phyloP scores from a whole-genome alignment of 1,139 yeast species.

The Hyphopichia pseudoburtonii region DNA sequence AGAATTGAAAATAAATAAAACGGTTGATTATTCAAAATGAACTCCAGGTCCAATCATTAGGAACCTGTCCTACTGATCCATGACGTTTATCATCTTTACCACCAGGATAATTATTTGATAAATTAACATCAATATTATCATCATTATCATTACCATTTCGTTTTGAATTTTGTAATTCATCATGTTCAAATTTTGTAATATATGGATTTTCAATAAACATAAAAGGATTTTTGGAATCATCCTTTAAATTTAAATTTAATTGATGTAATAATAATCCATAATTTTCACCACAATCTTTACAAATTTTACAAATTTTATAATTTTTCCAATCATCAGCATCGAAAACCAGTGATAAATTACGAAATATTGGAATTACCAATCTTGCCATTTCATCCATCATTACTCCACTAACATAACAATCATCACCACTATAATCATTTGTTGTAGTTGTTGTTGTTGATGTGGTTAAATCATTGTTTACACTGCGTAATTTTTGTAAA shows the following conservation, averaged over 20 bases:
- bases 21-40: conserved; percentile 27
- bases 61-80: conserved; percentile 15
- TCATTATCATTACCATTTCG: background rate
- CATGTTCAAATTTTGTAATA: conserved; percentile 11
- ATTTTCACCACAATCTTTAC: conserved; percentile 38
- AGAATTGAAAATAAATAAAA: background rate
- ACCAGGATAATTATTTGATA: background rate
- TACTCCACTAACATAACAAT: conserved; percentile 12
- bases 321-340: background rate
- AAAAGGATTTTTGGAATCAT: conserved; percentile 17
- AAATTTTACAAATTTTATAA: conserved; percentile 31
- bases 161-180: background rate
- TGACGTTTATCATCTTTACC: conserved; percentile 9
- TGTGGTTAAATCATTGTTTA: background rate
- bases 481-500: background rate
- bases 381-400: conserved; percentile 36
- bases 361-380: conserved; percentile 36
- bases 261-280: conserved; percentile 30
- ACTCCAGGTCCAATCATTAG: conserved; percentile 50
- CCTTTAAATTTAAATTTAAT: conserved; percentile 19
- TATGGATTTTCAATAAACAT: conserved; percentile 43
- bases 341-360: conserved; percentile 14
- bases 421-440: background rate
- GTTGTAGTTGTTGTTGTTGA: background rate
- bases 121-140: conserved; percentile 6